These are phyloP conservation scores for Annulohypoxylon moriforme DNA, from an alignment of 495 filamentous ascomycete species.

Conservation along the genomic window DNA sequence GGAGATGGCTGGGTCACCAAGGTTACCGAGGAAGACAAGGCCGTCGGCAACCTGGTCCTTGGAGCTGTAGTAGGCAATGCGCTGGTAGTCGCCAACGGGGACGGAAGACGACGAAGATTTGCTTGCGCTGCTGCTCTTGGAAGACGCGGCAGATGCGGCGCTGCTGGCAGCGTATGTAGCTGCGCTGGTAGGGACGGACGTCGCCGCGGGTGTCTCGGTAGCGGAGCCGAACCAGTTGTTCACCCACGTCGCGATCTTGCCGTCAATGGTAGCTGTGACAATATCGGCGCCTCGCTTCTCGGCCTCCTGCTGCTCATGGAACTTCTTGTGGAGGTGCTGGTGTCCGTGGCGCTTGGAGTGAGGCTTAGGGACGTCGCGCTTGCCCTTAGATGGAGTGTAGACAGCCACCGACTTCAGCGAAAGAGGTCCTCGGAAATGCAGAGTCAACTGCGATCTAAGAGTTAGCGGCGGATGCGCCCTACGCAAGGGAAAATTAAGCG, in stretches of 20 bases:
- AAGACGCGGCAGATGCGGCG: background rate
- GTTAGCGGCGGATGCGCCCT: slow-evolving; percentile 26
- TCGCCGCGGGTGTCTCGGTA: slow-evolving; percentile 29
- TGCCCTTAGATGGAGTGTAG: slow-evolving; percentile 60
- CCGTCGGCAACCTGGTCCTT: slow-evolving; percentile 60
- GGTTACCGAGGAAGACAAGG: slow-evolving; percentile 73
- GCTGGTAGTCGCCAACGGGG: slow-evolving; percentile 43
- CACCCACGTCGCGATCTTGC: slow-evolving; percentile 69
- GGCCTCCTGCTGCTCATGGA: slow-evolving; percentile 43
- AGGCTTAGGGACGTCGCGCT: slow-evolving; percentile 43
- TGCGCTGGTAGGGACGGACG: slow-evolving; percentile 8
- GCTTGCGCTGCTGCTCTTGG: slow-evolving; percentile 11
- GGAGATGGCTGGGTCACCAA: slow-evolving; percentile 66
- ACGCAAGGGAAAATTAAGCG: background rate
- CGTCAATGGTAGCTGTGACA: slow-evolving; percentile 72
- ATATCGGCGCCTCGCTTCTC: slow-evolving; percentile 33
- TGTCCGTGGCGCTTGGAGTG: slow-evolving; percentile 54
- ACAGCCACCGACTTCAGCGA: slow-evolving; percentile 71
- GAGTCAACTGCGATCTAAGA: slow-evolving; percentile 62
- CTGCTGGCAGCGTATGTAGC: background rate
- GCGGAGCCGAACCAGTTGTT: slow-evolving; percentile 66
- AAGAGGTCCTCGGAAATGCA: slow-evolving; percentile 77
- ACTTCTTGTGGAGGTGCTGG: slow-evolving; percentile 49
- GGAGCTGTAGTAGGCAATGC: slow-evolving; percentile 69
- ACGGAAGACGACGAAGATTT: slow-evolving; percentile 38